Evolutionary conservation across 371 early-diverging fungal species (phyloP), one percentile per base, ranked within the genome.

Genomic region (Entomophthora muscae): DNA sequence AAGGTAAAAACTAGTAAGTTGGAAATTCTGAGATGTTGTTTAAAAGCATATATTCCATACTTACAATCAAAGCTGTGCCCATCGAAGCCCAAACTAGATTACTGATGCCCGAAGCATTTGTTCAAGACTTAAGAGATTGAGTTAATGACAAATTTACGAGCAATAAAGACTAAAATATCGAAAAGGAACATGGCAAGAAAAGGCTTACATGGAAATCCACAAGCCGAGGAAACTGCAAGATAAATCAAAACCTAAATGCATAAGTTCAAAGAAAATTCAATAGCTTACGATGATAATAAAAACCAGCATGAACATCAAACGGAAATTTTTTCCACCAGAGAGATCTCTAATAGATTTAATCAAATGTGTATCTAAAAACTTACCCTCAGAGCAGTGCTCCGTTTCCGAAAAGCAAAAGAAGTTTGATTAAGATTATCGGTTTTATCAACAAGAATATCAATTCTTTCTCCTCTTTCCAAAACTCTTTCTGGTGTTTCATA

Each of bases 291-390:
- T 67, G 21, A 79, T 67, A 17, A 83, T 83, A n/a, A 77, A 63
- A n/a, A 70, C 77, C 57, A 90, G 75, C 66, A 84, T 75, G 28
- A 76, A 70, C 79, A 89, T 83, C 54, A 93, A 72, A 69, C 85
- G 84, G 60, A 83, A 80, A 76, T 91, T 91, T n/a, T 71, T 91
- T 91, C 90, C 91, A 95, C 93, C 93, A 93, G 85, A 91, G 86
- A 59, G 79, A 79, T 56, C 90, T 76, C 75, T 84, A 69, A 51
- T 29, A 2, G 33, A 28, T 55, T 63, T 28, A 28, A 30, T 30
- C 21, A 51, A 32, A 42, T 52, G n/a, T 17, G 24, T 21, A 29
- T 23, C 10, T 61, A 26, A n/a, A 24, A 59, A 55, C 12, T 59
- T 73, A 81, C 81, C 79, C 82, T 89, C n/a, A 91, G 71, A 28